Evolutionary conservation across 371 early-diverging fungal species (phyloP), one percentile per base, ranked within the genome.

Genomic region (Mortierella sp.): DNA sequence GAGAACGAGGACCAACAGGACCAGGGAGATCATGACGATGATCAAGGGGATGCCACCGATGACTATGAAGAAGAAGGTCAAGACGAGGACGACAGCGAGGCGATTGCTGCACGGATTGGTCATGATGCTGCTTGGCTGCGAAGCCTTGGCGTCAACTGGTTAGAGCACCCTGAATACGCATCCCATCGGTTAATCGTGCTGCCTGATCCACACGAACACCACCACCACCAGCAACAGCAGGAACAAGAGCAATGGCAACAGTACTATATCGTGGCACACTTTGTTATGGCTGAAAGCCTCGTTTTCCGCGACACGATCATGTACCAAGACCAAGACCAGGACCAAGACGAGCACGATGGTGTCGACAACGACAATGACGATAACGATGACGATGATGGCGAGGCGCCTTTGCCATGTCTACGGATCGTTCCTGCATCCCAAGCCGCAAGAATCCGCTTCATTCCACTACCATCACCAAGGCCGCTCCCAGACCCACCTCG

Each of bases 241-340:
- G 24, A 9, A 16, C 24, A 43, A 17, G 47, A n/a, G 2, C 8
- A 25, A 24, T 3, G 21, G 9, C 53, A 54, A 39, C 22, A 27
- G n/a, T 64, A 29, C 14, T 29, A 7, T 17, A 41, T 63, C 27
- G 60, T 71, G 57, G 60, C 46, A 6, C 71, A 71, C 34, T 71
- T 71, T 50, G 16, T 71, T n/a, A 52, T 59, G 22, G 46, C 71
- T 2, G 64, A 48, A n/a, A 63, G 64, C 27, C 43, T 59, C 0
- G 24, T 71, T 46, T 63, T 71, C 44, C 54, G 60, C 0, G 71
- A 71, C 21, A 34, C 54, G 19, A 47, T 71, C 24, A 10, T 34
- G 0, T 12, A 24, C 22, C 47, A 22, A 13, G 17, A 21, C n/a
- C 9, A 16, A 16, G 44, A 5, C 16, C 44, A 5, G 3, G 44